Evolutionary conservation across 2,329 filamentous ascomycete genomes (phyloP).

Genomic region (Trichoderma sp.): DNA sequence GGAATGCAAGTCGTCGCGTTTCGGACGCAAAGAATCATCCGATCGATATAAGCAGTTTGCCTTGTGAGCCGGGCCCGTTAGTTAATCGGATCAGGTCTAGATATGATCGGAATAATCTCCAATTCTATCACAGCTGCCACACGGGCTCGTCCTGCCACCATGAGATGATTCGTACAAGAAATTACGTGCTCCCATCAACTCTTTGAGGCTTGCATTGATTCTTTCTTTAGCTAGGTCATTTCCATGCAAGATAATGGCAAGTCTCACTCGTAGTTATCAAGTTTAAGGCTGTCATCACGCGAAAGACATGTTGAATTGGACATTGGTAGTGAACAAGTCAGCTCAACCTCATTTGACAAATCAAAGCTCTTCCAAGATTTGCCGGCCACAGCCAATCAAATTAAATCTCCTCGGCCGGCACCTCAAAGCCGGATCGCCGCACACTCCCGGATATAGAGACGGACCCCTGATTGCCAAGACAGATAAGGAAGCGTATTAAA

Average conservation of each 20-base stretch:
- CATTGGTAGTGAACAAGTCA: background rate
- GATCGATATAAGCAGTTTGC: background rate
- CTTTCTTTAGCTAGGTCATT: background rate
- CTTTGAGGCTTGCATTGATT: background rate
- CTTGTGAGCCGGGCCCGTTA: background rate
- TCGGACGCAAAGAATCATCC: background rate
- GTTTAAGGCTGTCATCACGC: background rate
- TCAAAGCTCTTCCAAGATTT: background rate
- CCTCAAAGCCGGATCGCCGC: background rate
- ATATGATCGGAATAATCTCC: background rate
- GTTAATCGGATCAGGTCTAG: background rate
- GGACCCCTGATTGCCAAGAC: background rate
- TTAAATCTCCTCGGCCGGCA: background rate
- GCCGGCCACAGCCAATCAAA: background rate
- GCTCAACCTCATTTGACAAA: background rate
- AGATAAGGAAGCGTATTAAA: background rate
- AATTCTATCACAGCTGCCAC: background rate
- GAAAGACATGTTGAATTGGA: background rate
- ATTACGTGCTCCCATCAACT: slow-evolving; percentile 1
- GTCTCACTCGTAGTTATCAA: background rate
- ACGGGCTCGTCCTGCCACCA: background rate
- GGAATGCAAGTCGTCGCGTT: background rate
- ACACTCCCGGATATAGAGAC: background rate
- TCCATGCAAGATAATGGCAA: background rate
- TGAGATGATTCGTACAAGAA: background rate